Base-by-base conservation (phyloP, 176 grass and related monocot species). In the Oryza coarctata region DNA sequence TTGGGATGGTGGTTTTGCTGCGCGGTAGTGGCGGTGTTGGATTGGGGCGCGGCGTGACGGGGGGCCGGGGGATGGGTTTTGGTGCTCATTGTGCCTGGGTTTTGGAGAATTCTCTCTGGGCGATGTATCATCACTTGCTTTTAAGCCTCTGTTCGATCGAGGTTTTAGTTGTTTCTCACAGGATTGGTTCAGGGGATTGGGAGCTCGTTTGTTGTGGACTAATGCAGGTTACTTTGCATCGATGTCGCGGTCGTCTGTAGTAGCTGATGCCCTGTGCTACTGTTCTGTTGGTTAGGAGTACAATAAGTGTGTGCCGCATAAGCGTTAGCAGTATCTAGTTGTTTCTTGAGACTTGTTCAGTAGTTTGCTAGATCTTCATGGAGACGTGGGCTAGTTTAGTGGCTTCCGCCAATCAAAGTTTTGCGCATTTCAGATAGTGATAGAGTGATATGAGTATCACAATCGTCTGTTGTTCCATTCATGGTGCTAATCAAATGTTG, bases 211-310 rank as follows among this genome's bases (percentile, higher is more conserved):
- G 38, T 52, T 38, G 41, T 70, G 29, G 44, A 50, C 22, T 82
- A 83, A 83, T 90, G 78, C 29, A 65, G 73, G 38, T 69, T 68
- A 45, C 65, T 68, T 15, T 29, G 12, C 14, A 13, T 17, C 49
- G 36, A 57, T 72, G 3, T 77, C 74, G 74, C 35, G n/a, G 31
- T 83, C 20, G 2, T 61, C 18, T 64, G 9, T 49, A 20, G 30
- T 73, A n/a, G 25, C 25, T 3, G 55, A 77, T 65, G 61, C 43
- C 67, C 61, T 58, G 68, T 41, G 55, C 23, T 81, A 81, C 50
- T 76, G 76, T 85, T 85, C 38, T 71, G 15, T 60, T 82, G 47
- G 72, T 75, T 82, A 62, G 9, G 49, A 68, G 7, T 70, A 28
- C 40, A 23, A 41, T 66, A 25, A 69, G 12, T 26, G 32, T 80